Base-by-base conservation (phyloP, 1,284 basidiomycete genomes). In the Naganishia cerealis region DNA sequence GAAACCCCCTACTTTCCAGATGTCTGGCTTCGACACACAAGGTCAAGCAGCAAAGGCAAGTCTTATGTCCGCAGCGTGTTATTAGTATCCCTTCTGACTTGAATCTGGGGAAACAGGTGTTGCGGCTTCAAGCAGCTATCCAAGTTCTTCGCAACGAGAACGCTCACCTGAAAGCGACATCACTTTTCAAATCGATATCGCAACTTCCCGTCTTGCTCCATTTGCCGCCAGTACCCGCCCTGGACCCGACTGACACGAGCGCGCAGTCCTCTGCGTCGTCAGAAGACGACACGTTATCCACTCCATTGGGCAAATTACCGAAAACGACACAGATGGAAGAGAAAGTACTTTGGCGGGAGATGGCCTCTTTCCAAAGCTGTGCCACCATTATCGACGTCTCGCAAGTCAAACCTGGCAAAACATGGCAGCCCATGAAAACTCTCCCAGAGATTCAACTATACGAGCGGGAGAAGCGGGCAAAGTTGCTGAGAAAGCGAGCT, bases 121-220 rank as follows among this genome's bases (percentile, higher is more conserved):
- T 95, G 63, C 89, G 89, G n/a, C 85, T 98, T 21, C 89, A 91
- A 53, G 88, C 89, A 2, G 92, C 92, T 0, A 86, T 99, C 33
- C 87, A 90, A 36, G 95, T 90, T 85, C 83, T 99, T 36, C 87
- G 94, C 21, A 87, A 85, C 43, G 95, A 99, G 79, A 99, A 99
- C 78, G 86, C 90, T 1, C 90, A 90, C 77, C 87, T 99, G 78
- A 94, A 91, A 77, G 90, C 92, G 1, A 88, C 91, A 76, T 91
- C 93, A 75, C 83, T 97, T 0, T 86, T 94, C 71, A 85, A 86
- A 67, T 90, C 93, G 74, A 87, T 98, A 67, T 85, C 90, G 71
- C 78, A 86, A 3, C 82, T 98, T 0, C 90, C 88, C 12, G 81
- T 83, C 0, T 84, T 94, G 12, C 81, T 84, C 3, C 75, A 75